Conservation (phyloP, 2,329 filamentous ascomycete genomes). For the Diaporthe sp. region DNA sequence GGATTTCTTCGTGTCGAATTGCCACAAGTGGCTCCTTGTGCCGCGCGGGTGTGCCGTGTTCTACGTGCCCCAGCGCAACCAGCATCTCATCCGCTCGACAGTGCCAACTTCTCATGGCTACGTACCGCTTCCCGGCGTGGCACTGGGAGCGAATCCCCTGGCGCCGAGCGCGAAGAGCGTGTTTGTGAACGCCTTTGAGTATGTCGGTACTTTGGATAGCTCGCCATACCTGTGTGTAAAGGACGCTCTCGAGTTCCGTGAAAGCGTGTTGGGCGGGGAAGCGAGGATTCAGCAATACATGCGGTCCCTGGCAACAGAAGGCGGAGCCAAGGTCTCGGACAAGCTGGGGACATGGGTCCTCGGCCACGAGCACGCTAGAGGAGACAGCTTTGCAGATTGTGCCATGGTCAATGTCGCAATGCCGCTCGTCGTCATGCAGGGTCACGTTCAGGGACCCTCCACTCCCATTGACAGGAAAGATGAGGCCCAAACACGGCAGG, state of each 20-base stretch:
- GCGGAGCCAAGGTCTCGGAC: conserved; percentile 71
- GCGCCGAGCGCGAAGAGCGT: conserved; percentile 63
- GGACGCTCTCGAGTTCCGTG: conserved; percentile 79
- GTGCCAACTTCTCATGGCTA: conserved; percentile 88
- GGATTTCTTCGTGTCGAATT: conserved; percentile 91
- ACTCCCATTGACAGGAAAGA: neutral
- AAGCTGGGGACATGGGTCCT: conserved; percentile 79
- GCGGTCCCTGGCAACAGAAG: conserved; percentile 73
- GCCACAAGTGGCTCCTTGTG: conserved; percentile 90
- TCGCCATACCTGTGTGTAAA: conserved; percentile 80
- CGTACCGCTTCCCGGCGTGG: conserved; percentile 56
- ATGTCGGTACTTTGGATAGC: conserved; percentile 81
- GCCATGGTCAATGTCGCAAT: conserved; percentile 81
- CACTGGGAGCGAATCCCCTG: conserved; percentile 56
- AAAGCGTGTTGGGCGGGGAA: conserved; percentile 80
- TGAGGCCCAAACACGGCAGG: neutral
- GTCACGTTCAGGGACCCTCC: conserved; percentile 13
- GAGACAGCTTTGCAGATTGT: conserved; percentile 68
- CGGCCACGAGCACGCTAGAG: conserved; percentile 68
- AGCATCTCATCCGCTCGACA: conserved; percentile 79
- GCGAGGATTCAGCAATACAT: conserved; percentile 75
- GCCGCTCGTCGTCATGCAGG: conserved; percentile 66
- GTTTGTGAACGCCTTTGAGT: conserved; percentile 82
- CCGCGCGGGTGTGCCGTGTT: conserved; percentile 87
- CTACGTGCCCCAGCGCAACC: conserved; percentile 83